These are phyloP conservation scores for Tylopilus sp. DNA, from an alignment of 1,284 basidiomycete genomes.

Conservation along the genomic window DNA sequence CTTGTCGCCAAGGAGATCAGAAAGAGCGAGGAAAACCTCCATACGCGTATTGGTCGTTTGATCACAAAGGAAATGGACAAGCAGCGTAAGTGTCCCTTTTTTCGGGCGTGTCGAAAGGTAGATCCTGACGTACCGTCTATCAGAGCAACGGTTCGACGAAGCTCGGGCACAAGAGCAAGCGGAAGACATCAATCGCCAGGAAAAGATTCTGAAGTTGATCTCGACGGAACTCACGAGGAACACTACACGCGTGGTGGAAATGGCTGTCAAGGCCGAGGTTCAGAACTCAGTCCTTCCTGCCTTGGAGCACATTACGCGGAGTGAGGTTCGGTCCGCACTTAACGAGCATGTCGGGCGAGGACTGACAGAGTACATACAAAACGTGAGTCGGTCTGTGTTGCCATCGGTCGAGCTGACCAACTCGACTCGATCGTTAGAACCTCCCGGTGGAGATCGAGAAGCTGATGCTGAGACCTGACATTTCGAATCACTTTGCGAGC, in stretches of 20 bases:
- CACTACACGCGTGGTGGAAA: constrained; percentile 79
- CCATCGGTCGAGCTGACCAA: constrained; percentile 11
- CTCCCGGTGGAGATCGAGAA: constrained; percentile 76
- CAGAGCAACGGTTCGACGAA: constrained; percentile 79
- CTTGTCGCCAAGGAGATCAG: constrained; percentile 68
- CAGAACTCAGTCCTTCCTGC: constrained; percentile 76
- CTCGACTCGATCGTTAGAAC: constrained; percentile 52
- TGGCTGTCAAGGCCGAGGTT: constrained; percentile 77
- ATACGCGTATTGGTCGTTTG: constrained; percentile 66
- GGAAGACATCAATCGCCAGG: constrained; percentile 75
- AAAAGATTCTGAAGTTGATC: constrained; percentile 81
- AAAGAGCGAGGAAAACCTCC: constrained; percentile 75
- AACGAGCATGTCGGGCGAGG: constrained; percentile 72
- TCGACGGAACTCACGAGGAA: constrained; percentile 80
- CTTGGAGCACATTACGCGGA: constrained; percentile 72
- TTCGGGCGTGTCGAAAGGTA: constrained; percentile 2
- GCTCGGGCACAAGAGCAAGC: constrained; percentile 69
- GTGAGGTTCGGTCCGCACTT: constrained; percentile 69
- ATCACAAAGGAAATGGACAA: constrained; percentile 83
- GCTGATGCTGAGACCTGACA: constrained; percentile 68
- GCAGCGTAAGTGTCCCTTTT: constrained; percentile 62
- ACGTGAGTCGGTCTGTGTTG: constrained; percentile 44
- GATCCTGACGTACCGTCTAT: constrained; percentile 8
- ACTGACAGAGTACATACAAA: constrained; percentile 65
- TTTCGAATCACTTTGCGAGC: constrained; percentile 69